phyloP scores from a whole-genome alignment of 192 early-diverging fungal species.

The Jimgerdemannia flammicorona region DNA sequence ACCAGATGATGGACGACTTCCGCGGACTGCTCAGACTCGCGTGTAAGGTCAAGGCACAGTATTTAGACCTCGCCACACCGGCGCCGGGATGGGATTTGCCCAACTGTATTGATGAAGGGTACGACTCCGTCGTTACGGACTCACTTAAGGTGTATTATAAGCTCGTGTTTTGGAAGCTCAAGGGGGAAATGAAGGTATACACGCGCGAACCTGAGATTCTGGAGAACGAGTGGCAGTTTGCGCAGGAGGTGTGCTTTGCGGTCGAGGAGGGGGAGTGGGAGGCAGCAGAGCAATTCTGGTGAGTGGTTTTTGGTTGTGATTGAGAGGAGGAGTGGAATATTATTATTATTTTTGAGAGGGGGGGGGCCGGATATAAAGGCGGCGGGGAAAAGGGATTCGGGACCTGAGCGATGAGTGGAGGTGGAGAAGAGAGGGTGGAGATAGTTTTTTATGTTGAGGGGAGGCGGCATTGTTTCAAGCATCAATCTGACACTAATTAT shows the following conservation, averaged over 20 bases:
- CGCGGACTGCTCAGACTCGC: slow-evolving; percentile 66
- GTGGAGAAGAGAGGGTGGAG: no score
- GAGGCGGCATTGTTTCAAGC: no score
- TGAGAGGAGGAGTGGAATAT: slow-evolving; percentile 2
- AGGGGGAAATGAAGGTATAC: slow-evolving; percentile 48
- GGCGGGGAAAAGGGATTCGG: background rate
- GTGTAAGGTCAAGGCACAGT: slow-evolving; percentile 68
- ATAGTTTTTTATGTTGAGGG: no score
- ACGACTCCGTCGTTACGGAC: slow-evolving; percentile 66
- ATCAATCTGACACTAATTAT: no score
- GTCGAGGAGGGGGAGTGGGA: slow-evolving; percentile 75
- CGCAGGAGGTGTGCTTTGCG: slow-evolving; percentile 60
- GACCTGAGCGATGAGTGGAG: no score
- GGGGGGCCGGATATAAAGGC: background rate
- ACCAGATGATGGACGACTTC: slow-evolving; percentile 79
- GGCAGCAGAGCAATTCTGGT: slow-evolving; percentile 74
- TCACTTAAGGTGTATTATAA: slow-evolving; percentile 76
- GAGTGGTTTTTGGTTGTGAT: slow-evolving; percentile 18
- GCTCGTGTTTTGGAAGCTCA: slow-evolving; percentile 70
- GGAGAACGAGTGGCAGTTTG: slow-evolving; percentile 81
- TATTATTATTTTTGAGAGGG: slow-evolving; percentile 2
- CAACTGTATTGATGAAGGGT: slow-evolving; percentile 60
- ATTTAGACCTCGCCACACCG: slow-evolving; percentile 55
- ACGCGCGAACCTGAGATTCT: slow-evolving; percentile 75
- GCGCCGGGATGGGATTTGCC: slow-evolving; percentile 66